Conservation (phyloP, 805 yeast species). For the Aciculoconidium aculeatum region DNA sequence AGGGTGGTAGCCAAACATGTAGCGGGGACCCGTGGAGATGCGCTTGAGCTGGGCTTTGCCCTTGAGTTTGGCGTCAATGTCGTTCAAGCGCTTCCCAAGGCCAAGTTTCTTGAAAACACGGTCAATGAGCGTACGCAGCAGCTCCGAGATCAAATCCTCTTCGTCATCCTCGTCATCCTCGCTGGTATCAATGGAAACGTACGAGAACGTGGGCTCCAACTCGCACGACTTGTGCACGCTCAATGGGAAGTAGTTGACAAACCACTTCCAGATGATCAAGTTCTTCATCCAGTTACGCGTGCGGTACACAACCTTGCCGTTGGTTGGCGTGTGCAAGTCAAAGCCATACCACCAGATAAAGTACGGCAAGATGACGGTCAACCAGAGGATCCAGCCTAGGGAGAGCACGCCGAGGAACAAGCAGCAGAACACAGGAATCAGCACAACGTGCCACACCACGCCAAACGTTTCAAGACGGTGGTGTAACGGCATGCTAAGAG, state of each 20-base stretch:
- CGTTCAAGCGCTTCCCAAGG: conserved; percentile 32
- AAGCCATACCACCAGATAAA: conserved; percentile 45
- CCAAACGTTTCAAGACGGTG: conserved; percentile 63
- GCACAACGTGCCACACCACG: conserved; percentile 67
- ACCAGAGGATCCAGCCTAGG: conserved; percentile 62
- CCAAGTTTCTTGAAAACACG: conserved; percentile 30
- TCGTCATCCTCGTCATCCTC: conserved; percentile 29
- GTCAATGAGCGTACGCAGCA: conserved; percentile 31
- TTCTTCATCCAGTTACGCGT: conserved; percentile 53
- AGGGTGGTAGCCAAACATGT: conserved; percentile 91
- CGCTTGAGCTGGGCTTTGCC: conserved; percentile 14
- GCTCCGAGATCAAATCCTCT: conserved; percentile 36
- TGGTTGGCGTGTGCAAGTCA: conserved; percentile 64
- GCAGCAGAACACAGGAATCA: conserved; percentile 55
- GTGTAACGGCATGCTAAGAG: conserved; percentile 47
- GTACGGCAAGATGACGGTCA: conserved; percentile 56
- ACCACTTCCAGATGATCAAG: conserved; percentile 59
- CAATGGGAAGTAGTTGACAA: conserved; percentile 78
- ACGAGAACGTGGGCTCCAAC: conserved; percentile 66
- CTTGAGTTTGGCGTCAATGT: conserved; percentile 14
- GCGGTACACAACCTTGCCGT: conserved; percentile 62
- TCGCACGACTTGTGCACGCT: conserved; percentile 59
- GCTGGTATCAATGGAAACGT: conserved; percentile 21
- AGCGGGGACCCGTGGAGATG: conserved; percentile 58
- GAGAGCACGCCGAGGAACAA: conserved; percentile 46